These are phyloP conservation scores for Heliosperma pusillum DNA, from an alignment of 148 eudicot genomes.

Conservation along the genomic window DNA sequence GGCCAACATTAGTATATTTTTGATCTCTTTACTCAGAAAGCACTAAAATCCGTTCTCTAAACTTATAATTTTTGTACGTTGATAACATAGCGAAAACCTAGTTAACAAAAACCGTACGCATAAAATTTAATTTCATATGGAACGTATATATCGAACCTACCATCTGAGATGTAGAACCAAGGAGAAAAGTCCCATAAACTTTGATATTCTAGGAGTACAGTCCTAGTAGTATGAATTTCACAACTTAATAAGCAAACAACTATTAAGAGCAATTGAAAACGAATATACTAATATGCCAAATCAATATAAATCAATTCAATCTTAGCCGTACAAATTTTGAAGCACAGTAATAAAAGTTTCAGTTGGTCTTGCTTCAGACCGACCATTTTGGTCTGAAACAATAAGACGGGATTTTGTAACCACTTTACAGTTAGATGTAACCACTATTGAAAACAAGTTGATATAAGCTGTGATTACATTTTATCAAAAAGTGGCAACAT, in stretches of 20 bases:
- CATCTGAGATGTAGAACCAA: background rate
- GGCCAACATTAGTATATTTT: background rate
- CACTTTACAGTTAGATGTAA: too few species aligned
- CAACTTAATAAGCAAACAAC: slow-evolving; percentile 1
- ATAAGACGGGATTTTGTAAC: too few species aligned
- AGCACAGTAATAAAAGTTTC: too few species aligned
- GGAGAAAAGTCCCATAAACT: background rate
- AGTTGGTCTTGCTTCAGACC: too few species aligned
- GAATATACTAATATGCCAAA: slow-evolving; percentile 10
- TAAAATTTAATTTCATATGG: slow-evolving; percentile 2
- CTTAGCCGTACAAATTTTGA: slow-evolving; percentile 2
- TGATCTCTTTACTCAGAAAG: background rate
- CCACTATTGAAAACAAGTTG: too few species aligned
- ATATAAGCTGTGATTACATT: too few species aligned
- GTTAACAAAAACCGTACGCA: background rate
- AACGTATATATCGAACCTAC: background rate
- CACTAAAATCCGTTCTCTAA: background rate
- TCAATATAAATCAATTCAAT: background rate
- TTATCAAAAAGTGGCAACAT: too few species aligned
- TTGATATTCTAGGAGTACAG: background rate
- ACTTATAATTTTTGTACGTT: background rate
- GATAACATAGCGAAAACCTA: background rate
- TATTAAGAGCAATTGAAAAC: slow-evolving; percentile 12
- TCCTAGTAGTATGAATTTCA: background rate
- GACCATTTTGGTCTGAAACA: too few species aligned